These are phyloP conservation scores for Pilasporangium apinafurcum DNA, from an alignment of 352 stramenopile genomes.

Conservation along the genomic window DNA sequence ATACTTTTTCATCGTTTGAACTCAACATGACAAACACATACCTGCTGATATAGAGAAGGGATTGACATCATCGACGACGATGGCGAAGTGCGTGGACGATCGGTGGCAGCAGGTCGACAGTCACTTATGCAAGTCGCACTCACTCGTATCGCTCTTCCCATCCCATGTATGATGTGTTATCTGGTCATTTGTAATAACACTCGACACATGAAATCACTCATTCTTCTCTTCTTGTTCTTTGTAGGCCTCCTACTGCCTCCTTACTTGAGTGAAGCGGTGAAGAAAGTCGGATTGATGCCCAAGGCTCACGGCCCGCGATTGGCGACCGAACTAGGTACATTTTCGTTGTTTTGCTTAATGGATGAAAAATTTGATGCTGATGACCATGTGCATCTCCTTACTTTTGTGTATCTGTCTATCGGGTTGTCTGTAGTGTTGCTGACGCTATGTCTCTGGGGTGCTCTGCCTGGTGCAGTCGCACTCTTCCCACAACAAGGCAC, in stretches of 20 bases:
- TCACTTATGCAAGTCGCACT: slow-evolving; percentile 77
- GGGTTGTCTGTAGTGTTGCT: slow-evolving; percentile 29
- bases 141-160: slow-evolving; percentile 68
- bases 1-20: too few species aligned
- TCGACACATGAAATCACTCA: too few species aligned
- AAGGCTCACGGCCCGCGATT: slow-evolving; percentile 65
- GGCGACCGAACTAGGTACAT: slow-evolving; percentile 65
- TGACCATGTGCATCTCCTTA: not conserved
- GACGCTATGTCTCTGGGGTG: slow-evolving; percentile 74
- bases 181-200: too few species aligned
- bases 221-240: not conserved
- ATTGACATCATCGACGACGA: slow-evolving; percentile 84
- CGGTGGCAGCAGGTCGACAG: slow-evolving; percentile 67
- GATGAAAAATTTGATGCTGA: too few species aligned
- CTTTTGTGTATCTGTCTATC: not conserved
- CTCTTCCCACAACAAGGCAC: slow-evolving; percentile 77
- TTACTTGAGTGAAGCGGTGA: slow-evolving; percentile 75
- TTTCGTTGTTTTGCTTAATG: not conserved
- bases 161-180: slow-evolving; percentile 52
- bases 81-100: slow-evolving; percentile 71
- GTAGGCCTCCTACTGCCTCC: slow-evolving; percentile 73
- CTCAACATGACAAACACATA: too few species aligned
- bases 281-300: slow-evolving; percentile 70
- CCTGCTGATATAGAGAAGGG: slow-evolving; percentile 32
- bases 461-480: slow-evolving; percentile 69